Evolutionary conservation across 345 rosid species (phyloP).

Genomic region (Clarkia xantiana): DNA sequence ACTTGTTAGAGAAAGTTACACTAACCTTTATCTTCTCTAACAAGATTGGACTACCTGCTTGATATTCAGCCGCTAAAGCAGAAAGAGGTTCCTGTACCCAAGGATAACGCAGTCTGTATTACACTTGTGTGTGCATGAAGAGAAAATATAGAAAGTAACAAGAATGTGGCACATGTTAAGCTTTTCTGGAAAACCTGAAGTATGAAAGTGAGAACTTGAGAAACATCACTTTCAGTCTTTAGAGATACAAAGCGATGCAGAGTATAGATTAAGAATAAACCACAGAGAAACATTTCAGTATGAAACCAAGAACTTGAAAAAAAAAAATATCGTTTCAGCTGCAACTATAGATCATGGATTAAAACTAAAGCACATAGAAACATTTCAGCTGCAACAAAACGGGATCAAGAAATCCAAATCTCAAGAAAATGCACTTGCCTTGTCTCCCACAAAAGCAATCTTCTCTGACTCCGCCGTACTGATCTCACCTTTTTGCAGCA

Average conservation of each 20-base stretch:
- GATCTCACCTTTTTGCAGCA: slow-evolving; percentile 40
- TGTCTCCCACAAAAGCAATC: slow-evolving; percentile 68
- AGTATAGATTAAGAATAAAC: no score
- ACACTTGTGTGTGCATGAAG: neutral
- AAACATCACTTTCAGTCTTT: no score
- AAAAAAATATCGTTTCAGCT: no score
- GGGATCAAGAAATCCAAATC: no score
- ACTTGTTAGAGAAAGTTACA: neutral
- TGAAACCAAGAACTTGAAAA: no score
- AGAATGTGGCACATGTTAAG: neutral
- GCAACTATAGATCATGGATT: no score
- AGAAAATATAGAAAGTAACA: neutral
- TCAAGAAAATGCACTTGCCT: slow-evolving; percentile 23
- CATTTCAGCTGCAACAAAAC: no score
- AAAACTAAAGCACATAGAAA: no score
- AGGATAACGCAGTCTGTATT: slow-evolving; percentile 3
- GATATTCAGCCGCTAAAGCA: slow-evolving; percentile 67
- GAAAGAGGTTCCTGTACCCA: slow-evolving; percentile 71
- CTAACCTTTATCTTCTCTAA: slow-evolving; percentile 85
- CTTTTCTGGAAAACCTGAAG: neutral
- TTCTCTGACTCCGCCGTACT: slow-evolving; percentile 44
- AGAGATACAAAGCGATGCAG: no score
- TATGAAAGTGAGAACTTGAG: neutral
- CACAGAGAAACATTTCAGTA: no score
- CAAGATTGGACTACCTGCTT: slow-evolving; percentile 79